Percentiles rank a stretch among this genome's conserved stretches.
phyloP scores from a whole-genome alignment of 2,329 filamentous ascomycete species.

The Pseudogymnoascus sp. region DNA sequence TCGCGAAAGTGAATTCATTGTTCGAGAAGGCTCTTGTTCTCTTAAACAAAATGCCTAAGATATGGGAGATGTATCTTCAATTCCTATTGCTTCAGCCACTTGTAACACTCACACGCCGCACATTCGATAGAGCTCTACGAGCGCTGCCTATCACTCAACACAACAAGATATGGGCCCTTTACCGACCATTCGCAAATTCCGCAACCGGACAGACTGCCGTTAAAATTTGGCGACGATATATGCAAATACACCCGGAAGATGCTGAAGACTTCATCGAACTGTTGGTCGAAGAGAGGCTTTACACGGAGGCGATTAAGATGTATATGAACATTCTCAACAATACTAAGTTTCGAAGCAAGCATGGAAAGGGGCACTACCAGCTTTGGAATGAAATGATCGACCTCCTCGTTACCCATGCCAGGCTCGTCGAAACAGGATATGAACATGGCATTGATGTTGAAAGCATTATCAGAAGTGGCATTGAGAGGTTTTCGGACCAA shows the following conservation, averaged over 20 bases:
- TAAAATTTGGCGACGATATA: constrained; percentile 89
- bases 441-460: constrained; percentile 85
- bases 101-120: constrained; percentile 74
- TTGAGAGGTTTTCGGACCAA: constrained; percentile 85
- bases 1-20: constrained; percentile 85
- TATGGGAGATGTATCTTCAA: constrained; percentile 95
- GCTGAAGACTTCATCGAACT: constrained; percentile 92
- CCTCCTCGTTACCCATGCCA: constrained; percentile 81
- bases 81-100: constrained; percentile 90
- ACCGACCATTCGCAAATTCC: constrained; percentile 83
- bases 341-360: constrained; percentile 80
- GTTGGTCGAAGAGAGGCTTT: constrained; percentile 69
- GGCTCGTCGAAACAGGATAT: constrained; percentile 70
- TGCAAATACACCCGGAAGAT: constrained; percentile 94
- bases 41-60: constrained; percentile 95
- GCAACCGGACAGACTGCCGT: constrained; percentile 85
- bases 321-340: constrained; percentile 94
- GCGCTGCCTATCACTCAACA: constrained; percentile 92
- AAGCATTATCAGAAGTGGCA: constrained; percentile 84
- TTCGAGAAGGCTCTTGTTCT: constrained; percentile 90
- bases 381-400: constrained; percentile 98
- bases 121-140: constrained; percentile 85
- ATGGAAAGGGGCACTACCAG: constrained; percentile 90
- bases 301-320: constrained; percentile 81
- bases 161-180: constrained; percentile 88